Base-by-base conservation (phyloP, 75 land plant genomes). In the Sequoiadendron giganteum region DNA sequence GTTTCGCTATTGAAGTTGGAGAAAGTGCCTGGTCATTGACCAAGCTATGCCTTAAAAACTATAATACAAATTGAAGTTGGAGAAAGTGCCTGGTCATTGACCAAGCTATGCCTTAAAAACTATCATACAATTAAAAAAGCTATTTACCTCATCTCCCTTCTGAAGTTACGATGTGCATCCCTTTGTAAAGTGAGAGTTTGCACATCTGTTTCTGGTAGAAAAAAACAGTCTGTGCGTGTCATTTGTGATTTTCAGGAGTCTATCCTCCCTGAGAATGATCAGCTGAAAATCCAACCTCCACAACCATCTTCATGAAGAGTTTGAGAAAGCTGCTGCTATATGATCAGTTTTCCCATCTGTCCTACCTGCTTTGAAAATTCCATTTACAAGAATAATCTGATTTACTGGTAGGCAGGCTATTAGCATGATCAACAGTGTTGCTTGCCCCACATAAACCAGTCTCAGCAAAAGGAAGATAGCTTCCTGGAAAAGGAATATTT, bases 351-450 rank as follows among this genome's bases (percentile, higher is more conserved):
- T 75, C 5, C n/a, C 8, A 25, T 45, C 48, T n/a, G n/a, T n/a
- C 30, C 13, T 47, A 82, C 52, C 52, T n/a, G 13, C 32, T 82
- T 47, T 82, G 84, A 43, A n/a, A 47, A 47, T 81, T 43, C 49
- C 83, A 43, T 39, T 75, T 43, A 42, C 48, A 81, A 81, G n/a
- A 81, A 81, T 81, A 81, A 43, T 81, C 45, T 10, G 47, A 82
- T 47, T 15, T 42, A 79, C 16, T n/a, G 52, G 84, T 47, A 82
- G n/a, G 84, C 48, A 82, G 32, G 16, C 52, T 42, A 45, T 81
- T 52, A 81, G 48, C 49, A 45, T 28, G 48, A 25, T 42, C 48
- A 81, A 42, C 49, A 43, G 49, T 45, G 43, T n/a, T 28, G 18
- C 25, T 39, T 42, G 18, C 15, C 83, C 48, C 47, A 43, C 48